These are phyloP conservation scores for Nannochloropsis oceanica DNA, from an alignment of 108 stramenopile genomes.

Conservation along the genomic window DNA sequence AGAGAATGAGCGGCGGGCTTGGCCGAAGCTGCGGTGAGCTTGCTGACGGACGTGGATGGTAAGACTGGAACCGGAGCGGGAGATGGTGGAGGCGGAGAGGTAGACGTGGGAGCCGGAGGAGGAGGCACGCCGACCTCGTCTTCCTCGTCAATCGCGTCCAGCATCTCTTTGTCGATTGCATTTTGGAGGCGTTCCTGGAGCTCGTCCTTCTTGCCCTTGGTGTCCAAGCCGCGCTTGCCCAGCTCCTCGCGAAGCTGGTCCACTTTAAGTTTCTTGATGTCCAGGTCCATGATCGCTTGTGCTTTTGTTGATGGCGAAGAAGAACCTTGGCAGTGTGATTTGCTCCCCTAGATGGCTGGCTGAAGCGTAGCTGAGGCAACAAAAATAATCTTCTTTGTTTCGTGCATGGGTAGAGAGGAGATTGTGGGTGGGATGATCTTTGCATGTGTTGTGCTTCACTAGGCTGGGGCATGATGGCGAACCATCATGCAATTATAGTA, in stretches of 20 bases:
- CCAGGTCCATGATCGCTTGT: background rate
- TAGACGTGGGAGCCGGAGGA: background rate
- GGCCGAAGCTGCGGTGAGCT: background rate
- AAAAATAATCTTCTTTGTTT: too few species aligned
- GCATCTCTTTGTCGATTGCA: background rate
- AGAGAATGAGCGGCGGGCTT: background rate
- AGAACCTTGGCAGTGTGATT: too few species aligned
- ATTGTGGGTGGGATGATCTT: too few species aligned
- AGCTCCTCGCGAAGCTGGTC: background rate
- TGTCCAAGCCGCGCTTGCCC: background rate
- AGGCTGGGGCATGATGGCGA: too few species aligned
- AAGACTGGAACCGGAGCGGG: background rate
- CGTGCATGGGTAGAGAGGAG: too few species aligned
- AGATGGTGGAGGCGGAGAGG: background rate
- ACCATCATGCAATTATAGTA: too few species aligned
- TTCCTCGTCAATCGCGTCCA: background rate
- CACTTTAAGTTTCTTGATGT: background rate
- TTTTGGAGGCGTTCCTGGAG: background rate
- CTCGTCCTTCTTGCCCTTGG: background rate
- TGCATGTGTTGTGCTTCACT: too few species aligned
- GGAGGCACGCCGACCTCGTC: background rate
- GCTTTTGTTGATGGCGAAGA: too few species aligned
- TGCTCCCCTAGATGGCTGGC: too few species aligned
- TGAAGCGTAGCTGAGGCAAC: too few species aligned
- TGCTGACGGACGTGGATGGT: background rate